phyloP scores from a whole-genome alignment of 352 stramenopile genomes.

The Phytopythium aichiense region DNA sequence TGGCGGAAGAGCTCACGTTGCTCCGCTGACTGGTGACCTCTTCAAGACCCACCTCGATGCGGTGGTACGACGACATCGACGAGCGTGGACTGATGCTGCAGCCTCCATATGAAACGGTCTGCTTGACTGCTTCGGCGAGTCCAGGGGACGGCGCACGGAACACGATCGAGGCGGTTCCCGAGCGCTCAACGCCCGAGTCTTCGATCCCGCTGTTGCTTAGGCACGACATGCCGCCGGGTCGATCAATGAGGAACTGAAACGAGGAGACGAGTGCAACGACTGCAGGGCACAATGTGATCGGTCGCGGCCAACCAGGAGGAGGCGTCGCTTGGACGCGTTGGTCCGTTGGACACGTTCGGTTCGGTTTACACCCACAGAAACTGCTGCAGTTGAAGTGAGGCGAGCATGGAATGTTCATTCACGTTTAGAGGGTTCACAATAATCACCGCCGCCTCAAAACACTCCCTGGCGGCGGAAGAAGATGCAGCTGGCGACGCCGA shows the following conservation, averaged over 20 bases:
- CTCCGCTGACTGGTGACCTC: constrained; percentile 13
- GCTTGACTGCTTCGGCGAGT: constrained; percentile 20
- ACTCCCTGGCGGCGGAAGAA: constrained; percentile 22
- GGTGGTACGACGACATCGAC: constrained; percentile 26
- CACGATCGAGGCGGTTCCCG: not conserved
- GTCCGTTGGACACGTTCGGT: not conserved
- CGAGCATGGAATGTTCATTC: not conserved
- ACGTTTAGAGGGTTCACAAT: not conserved
- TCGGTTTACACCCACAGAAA: not conserved
- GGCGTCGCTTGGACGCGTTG: not conserved
- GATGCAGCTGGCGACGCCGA: constrained; percentile 14
- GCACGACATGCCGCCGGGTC: not conserved
- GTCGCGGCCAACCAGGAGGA: not conserved
- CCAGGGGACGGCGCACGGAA: constrained; percentile 3
- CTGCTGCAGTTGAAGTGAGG: not conserved
- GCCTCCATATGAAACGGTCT: constrained; percentile 23
- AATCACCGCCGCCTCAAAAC: constrained; percentile 3
- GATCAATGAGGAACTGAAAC: not conserved
- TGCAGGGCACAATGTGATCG: not conserved
- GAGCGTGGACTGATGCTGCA: constrained; percentile 17
- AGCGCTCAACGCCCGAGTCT: not conserved
- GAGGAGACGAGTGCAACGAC: not conserved
- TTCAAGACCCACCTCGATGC: constrained; percentile 28
- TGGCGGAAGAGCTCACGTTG: constrained; percentile 18
- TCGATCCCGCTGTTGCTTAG: constrained; percentile 1